These are phyloP conservation scores for Coemansia umbellata DNA, from an alignment of 192 early-diverging fungal genomes.

Conservation along the genomic window DNA sequence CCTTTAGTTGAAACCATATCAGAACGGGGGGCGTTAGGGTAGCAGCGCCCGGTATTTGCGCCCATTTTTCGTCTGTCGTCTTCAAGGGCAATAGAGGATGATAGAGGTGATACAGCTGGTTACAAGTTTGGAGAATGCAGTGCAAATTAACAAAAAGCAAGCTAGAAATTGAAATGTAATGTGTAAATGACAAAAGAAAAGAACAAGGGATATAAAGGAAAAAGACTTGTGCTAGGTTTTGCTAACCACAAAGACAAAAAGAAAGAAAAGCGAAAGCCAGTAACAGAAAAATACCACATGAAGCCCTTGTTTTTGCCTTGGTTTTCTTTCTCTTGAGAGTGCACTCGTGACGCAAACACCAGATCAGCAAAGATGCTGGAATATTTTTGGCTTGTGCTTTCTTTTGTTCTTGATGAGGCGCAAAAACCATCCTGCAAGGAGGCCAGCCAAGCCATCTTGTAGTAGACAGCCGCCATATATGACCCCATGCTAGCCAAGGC, in stretches of 20 bases:
- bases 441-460: too few relatives aligned
- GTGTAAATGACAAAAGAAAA: neutral
- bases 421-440: too few relatives aligned
- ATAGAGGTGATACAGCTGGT: too few relatives aligned
- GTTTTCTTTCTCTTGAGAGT: too few relatives aligned
- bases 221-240: neutral
- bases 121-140: constrained; percentile 1
- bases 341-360: constrained; percentile 9
- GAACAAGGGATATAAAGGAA: neutral
- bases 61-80: too few relatives aligned
- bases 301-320: too few relatives aligned
- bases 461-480: too few relatives aligned
- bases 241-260: neutral
- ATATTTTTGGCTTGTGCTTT: neutral
- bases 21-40: too few relatives aligned
- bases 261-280: neutral
- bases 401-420: neutral
- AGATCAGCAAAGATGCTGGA: neutral
- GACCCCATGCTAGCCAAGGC: too few relatives aligned
- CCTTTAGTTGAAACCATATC: too few relatives aligned
- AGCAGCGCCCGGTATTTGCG: too few relatives aligned
- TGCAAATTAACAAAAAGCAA: neutral
- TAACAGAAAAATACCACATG: neutral
- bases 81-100: too few relatives aligned
- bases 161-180: neutral